These are phyloP conservation scores for Biscogniauxia sp. DNA, from an alignment of 2,329 filamentous ascomycete species.

Conservation along the genomic window DNA sequence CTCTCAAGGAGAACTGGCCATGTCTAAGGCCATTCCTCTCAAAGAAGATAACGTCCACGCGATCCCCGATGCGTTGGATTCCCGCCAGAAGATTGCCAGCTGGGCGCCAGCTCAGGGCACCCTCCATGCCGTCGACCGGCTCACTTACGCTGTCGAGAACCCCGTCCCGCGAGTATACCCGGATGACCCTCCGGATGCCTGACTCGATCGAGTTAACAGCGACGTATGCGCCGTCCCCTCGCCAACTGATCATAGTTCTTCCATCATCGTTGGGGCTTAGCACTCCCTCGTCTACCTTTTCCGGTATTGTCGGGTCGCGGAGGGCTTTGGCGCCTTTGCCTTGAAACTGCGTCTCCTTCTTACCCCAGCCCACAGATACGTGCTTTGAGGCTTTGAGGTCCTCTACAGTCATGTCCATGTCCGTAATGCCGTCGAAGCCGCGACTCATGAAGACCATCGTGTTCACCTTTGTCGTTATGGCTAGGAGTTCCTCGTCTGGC, in stretches of 20 bases:
- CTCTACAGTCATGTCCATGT: conserved; percentile 67
- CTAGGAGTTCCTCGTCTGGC: conserved; percentile 87
- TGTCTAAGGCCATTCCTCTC: conserved; percentile 97
- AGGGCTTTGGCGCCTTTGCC: conserved; percentile 83
- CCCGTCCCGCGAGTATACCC: conserved; percentile 88
- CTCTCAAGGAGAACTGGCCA: conserved; percentile 82
- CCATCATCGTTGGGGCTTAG: conserved; percentile 73
- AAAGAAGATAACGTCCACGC: conserved; percentile 88
- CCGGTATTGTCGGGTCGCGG: conserved; percentile 90
- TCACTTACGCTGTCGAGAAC: conserved; percentile 91
- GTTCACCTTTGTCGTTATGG: conserved; percentile 74
- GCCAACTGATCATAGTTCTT: conserved; percentile 77
- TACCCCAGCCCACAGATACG: conserved; percentile 97
- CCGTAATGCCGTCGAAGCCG: conserved; percentile 79
- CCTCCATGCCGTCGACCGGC: conserved; percentile 88
- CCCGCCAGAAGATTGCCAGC: conserved; percentile 88
- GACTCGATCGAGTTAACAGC: conserved; percentile 79
- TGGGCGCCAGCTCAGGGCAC: conserved; percentile 85
- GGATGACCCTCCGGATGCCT: conserved; percentile 70
- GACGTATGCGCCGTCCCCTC: conserved; percentile 88
- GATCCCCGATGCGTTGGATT: conserved; percentile 67
- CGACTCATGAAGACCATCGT: conserved; percentile 91
- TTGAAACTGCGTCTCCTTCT: conserved; percentile 96
- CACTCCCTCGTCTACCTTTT: conserved; percentile 81
- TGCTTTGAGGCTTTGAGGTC: conserved; percentile 88